phyloP scores from a whole-genome alignment of 805 yeast genomes.

The Schwanniomyces occidentalis region DNA sequence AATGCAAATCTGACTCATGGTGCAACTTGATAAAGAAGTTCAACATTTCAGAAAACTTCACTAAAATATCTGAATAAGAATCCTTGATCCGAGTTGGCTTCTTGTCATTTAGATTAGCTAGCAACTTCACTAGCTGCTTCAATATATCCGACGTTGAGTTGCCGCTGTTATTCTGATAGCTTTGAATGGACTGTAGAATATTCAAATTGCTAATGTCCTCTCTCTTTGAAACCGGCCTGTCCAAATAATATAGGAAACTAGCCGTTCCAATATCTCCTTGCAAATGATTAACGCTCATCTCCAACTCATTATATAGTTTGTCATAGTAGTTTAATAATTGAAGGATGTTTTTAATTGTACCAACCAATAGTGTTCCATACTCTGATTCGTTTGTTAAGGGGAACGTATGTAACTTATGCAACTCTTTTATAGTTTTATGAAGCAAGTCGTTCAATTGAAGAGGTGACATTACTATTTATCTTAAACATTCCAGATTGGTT shows the following conservation, averaged over 20 bases:
- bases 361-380: slow-evolving; percentile 14
- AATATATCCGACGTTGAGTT: slow-evolving; percentile 4
- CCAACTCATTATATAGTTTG: slow-evolving; percentile 11
- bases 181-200: slow-evolving; percentile 4
- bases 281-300: slow-evolving; percentile 6
- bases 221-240: background rate
- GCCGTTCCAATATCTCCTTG: slow-evolving; percentile 7
- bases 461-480: slow-evolving; percentile 4
- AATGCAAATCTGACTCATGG: slow-evolving; percentile 14
- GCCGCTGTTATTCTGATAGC: slow-evolving; percentile 3
- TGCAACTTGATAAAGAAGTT: slow-evolving; percentile 17
- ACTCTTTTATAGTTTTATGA: slow-evolving; percentile 16
- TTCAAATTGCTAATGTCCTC: slow-evolving; percentile 3
- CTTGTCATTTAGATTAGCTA: slow-evolving; percentile 5
- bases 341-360: slow-evolving; percentile 14
- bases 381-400: slow-evolving; percentile 2
- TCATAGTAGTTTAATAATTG: slow-evolving; percentile 16
- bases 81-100: slow-evolving; percentile 18
- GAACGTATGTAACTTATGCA: slow-evolving; percentile 15
- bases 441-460: slow-evolving; percentile 15
- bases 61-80: slow-evolving; percentile 16
- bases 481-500: too few species aligned
- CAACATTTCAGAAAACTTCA: slow-evolving; percentile 16
- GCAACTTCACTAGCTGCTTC: slow-evolving; percentile 3
- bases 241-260: slow-evolving; percentile 9